Percentiles rank a stretch among this genome's conserved stretches.
Evolutionary conservation across 2,329 filamentous ascomycete species (phyloP).

Genomic region (Didymella pomorum): DNA sequence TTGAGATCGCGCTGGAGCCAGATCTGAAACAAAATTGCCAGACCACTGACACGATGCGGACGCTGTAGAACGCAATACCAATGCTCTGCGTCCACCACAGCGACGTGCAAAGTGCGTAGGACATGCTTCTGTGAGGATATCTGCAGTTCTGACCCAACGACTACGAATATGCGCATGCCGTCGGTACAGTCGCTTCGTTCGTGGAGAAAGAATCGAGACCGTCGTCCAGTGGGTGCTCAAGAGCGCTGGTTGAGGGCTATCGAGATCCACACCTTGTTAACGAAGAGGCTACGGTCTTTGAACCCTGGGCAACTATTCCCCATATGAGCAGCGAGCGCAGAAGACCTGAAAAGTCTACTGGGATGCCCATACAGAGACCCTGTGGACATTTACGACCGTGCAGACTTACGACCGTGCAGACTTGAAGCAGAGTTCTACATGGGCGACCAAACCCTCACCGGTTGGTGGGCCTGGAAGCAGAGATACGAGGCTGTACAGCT

Average conservation of each 20-base stretch:
- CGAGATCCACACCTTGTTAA: neutral
- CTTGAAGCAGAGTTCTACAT: neutral
- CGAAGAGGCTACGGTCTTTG: neutral
- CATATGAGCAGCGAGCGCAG: neutral
- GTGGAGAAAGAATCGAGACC: neutral
- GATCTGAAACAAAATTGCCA: neutral
- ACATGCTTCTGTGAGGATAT: too few relatives aligned
- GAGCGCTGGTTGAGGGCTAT: neutral
- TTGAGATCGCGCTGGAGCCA: neutral
- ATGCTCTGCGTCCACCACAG: too few relatives aligned
- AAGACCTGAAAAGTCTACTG: neutral
- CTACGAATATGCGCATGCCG: too few relatives aligned
- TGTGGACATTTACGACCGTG: neutral
- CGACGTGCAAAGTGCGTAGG: too few relatives aligned
- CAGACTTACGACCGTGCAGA: too few relatives aligned
- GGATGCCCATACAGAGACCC: too few relatives aligned
- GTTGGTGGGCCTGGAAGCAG: neutral
- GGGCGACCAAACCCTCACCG: neutral
- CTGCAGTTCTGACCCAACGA: too few relatives aligned
- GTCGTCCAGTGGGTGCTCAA: neutral
- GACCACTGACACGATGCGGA: neutral
- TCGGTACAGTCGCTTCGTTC: neutral
- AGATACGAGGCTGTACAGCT: neutral
- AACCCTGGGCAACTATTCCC: neutral
- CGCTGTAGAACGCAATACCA: neutral